phyloP scores from a whole-genome alignment of 768 basidiomycete genomes.

The Guyanaporus albipodus region DNA sequence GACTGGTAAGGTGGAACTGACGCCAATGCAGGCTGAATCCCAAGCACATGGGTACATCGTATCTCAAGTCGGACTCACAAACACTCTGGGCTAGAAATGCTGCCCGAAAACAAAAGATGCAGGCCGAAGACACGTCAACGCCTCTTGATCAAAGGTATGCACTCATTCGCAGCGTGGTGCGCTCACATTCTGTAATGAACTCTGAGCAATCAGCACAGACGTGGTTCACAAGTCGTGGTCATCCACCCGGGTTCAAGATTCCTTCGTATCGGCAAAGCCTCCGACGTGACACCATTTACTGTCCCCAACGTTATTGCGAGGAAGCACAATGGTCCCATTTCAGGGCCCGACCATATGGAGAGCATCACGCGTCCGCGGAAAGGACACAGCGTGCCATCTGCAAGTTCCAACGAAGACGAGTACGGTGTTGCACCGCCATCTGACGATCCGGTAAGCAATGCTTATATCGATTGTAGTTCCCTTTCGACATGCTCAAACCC shows the following conservation, averaged over 20 bases:
- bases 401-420: conserved; percentile 43
- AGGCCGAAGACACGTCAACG: conserved; percentile 36
- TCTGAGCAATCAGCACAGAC: conserved; percentile 42
- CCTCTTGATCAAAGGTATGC: conserved; percentile 47
- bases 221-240: conserved; percentile 74
- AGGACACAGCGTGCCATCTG: conserved; percentile 23
- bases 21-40: conserved; percentile 57
- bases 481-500: conserved; percentile 1
- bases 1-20: conserved; percentile 10
- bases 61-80: conserved; percentile 74
- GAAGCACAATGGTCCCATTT: conserved; percentile 46
- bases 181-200: conserved; percentile 20
- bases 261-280: conserved; percentile 71
- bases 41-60: conserved; percentile 74
- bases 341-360: conserved; percentile 42
- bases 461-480: background rate
- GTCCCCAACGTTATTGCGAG: conserved; percentile 74
- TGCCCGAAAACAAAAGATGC: conserved; percentile 45
- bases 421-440: conserved; percentile 43
- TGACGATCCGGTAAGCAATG: conserved; percentile 58
- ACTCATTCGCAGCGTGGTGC: conserved; percentile 4
- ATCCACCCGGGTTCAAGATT: conserved; percentile 77
- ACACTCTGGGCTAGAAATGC: conserved; percentile 71
- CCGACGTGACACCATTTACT: conserved; percentile 66
- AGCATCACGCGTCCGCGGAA: conserved; percentile 55